phyloP scores from a whole-genome alignment of 768 basidiomycete species.

The Amanita thiersii region DNA sequence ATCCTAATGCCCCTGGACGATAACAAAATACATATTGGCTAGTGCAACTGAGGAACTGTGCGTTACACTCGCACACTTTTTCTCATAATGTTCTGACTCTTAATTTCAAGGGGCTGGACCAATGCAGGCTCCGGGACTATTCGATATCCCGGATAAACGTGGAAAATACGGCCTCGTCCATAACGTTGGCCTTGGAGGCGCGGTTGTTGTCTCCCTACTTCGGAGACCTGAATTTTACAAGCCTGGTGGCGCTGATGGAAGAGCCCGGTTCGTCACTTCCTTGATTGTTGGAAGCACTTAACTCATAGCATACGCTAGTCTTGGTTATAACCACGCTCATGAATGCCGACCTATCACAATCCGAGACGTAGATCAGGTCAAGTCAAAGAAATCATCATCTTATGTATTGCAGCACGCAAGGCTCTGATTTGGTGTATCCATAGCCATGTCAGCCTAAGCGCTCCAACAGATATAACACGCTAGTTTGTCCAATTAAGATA shows the following conservation, averaged over 20 bases:
- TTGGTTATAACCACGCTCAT: constrained; percentile 77
- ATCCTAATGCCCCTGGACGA: not conserved
- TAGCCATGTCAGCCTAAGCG: not conserved
- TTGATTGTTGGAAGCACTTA: constrained; percentile 1
- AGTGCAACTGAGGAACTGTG: constrained; percentile 76
- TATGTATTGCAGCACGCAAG: constrained; percentile 42
- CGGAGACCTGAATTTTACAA: constrained; percentile 73
- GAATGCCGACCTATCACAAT: constrained; percentile 56
- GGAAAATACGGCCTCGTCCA: constrained; percentile 80
- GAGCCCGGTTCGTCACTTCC: constrained; percentile 33
- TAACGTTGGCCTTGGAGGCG: constrained; percentile 78
- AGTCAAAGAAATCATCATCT: constrained; percentile 52
- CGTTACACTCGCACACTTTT: constrained; percentile 9
- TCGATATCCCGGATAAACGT: constrained; percentile 50
- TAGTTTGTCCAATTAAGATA: too few relatives aligned
- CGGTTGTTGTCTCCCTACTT: constrained; percentile 68
- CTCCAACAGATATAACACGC: too few relatives aligned
- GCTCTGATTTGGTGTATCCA: constrained; percentile 19
- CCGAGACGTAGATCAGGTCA: constrained; percentile 68
- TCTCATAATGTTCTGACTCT: not conserved
- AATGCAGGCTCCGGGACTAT: constrained; percentile 73
- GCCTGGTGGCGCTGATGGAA: constrained; percentile 58
- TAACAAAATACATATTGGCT: constrained; percentile 6
- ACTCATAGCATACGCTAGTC: constrained; percentile 25
- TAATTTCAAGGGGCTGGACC: constrained; percentile 64